Evolutionary conservation across 345 rosid genomes (phyloP).

Genomic region (Boechera retrofracta): DNA sequence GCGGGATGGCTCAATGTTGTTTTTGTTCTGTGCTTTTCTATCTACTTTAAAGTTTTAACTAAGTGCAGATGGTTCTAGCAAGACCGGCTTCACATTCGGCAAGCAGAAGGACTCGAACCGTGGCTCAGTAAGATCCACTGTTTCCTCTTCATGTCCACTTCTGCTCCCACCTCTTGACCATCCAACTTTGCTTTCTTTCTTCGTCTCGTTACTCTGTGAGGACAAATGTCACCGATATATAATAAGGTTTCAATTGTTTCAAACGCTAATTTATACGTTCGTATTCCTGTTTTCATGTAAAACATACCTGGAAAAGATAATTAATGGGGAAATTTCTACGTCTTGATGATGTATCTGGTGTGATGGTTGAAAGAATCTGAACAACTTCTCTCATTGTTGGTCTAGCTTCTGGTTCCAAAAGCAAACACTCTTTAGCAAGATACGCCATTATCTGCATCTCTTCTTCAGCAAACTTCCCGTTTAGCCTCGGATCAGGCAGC

Average conservation of each 20-base stretch:
- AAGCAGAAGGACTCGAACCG: constrained; percentile 80
- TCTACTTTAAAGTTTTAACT: constrained; percentile 19
- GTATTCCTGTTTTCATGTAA: neutral
- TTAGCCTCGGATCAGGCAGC: constrained; percentile 81
- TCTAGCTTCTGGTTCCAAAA: constrained; percentile 85
- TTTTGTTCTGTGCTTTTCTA: constrained; percentile 25
- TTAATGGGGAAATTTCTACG: constrained; percentile 69
- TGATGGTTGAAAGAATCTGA: constrained; percentile 88
- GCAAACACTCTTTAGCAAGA: constrained; percentile 91
- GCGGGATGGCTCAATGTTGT: constrained; percentile 2
- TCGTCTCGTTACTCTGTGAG: constrained; percentile 23
- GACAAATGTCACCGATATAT: neutral
- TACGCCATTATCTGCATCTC: constrained; percentile 96
- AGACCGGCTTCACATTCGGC: constrained; percentile 53
- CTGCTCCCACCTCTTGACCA: constrained; percentile 58
- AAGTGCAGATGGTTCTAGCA: constrained; percentile 41
- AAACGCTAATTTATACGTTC: neutral
- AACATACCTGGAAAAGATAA: constrained; percentile 68
- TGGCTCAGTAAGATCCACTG: constrained; percentile 87
- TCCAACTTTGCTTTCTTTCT: constrained; percentile 38
- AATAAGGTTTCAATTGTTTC: neutral
- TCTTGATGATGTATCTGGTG: constrained; percentile 72
- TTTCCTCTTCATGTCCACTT: constrained; percentile 63
- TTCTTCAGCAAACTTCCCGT: constrained; percentile 74
- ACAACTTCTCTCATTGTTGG: constrained; percentile 98